Base-by-base conservation (phyloP, 2,329 filamentous ascomycete species). In the Talaromyces sp. region DNA sequence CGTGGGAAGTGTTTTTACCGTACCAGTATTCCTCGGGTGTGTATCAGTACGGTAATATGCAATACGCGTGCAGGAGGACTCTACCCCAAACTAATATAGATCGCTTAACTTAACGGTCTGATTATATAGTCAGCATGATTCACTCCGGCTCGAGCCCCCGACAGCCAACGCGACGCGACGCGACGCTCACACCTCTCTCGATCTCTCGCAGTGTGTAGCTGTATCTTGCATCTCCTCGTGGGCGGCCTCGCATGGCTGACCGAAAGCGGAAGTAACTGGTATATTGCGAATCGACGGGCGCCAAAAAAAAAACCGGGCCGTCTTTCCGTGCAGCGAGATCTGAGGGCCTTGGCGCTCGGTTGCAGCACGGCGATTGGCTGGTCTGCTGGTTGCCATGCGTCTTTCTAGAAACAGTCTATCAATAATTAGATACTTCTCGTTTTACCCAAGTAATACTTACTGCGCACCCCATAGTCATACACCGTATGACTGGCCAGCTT, bases 241-340 rank as follows among this genome's bases (percentile, higher is more conserved):
- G 25, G 35, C 52, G 9, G 8, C 28, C 21, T 54, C 50, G 50
- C 50, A 18, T 57, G 54, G 54, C 35, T 57, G 35, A 7, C 54
- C 25, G 2, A 57, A 57, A 31, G 21, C 18, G 54, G 54, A 28
- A 42, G 18, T 42, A 31, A 16, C 21, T n/a, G 16, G 33, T 40
- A 23, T 31, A 28, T 23, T 16, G 54, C 35, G 21, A 42, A 42
- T 57, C 25, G 21, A 28, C 25, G 23, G 54, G 54, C 54, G 54
- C 54, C 54, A 42, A 57, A 42, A 54, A 42, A 54, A 55, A 42
- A 57, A 57, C 54, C 54, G 54, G 54, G 35, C 54, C 54, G 54
- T 57, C 54, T 40, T 42, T 57, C 54, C 54, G 54, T 57, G 14
- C 50, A 35, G 50, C 50, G 48, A 52, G 48, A 52, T 52, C 48